Conservation (phyloP, 1,139 yeast genomes). For the Hansenula anomala region DNA sequence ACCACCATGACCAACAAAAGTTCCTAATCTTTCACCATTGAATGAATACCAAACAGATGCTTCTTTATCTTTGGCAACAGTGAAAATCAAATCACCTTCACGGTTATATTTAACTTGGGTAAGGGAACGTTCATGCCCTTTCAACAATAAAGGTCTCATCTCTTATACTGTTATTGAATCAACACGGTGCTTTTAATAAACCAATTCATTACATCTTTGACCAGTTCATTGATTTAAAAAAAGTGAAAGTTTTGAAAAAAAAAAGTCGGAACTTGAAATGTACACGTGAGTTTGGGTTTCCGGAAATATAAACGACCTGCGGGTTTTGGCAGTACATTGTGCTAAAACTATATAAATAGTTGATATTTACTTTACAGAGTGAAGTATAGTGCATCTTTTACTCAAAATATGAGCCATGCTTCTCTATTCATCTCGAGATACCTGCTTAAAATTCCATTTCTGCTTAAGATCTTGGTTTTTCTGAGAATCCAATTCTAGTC, state of each 20-base stretch:
- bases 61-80: slow-evolving; percentile 85
- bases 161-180: slow-evolving; percentile 10
- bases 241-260: not conserved
- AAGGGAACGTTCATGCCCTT: slow-evolving; percentile 84
- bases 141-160: slow-evolving; percentile 53
- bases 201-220: too few species aligned
- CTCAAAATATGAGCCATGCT: too few species aligned
- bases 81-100: slow-evolving; percentile 91
- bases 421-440: too few species aligned
- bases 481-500: too few species aligned
- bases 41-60: slow-evolving; percentile 94
- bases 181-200: too few species aligned
- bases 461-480: too few species aligned
- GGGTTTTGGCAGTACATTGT: too few species aligned
- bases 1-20: slow-evolving; percentile 87
- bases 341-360: too few species aligned
- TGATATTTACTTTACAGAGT: too few species aligned
- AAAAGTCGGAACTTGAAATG: not conserved
- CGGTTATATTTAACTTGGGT: slow-evolving; percentile 91
- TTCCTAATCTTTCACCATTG: slow-evolving; percentile 96
- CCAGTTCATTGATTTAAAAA: not conserved
- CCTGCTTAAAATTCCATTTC: too few species aligned
- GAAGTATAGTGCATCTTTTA: too few species aligned
- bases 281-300: not conserved
- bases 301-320: too few species aligned